These are phyloP conservation scores for Saccharomycopsis javanensis DNA, from an alignment of 805 yeast species.

Conservation along the genomic window DNA sequence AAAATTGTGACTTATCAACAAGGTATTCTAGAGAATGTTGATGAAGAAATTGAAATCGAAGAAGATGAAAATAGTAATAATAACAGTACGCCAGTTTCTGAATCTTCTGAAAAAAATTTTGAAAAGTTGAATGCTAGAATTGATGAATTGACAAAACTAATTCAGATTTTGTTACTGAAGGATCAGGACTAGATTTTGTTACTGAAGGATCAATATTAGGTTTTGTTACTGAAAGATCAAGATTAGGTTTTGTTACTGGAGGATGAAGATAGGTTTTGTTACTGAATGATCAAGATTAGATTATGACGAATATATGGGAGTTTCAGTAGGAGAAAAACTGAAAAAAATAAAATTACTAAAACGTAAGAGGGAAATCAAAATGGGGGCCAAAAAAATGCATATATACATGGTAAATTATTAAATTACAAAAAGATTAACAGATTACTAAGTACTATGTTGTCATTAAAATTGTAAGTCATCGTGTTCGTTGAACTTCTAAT, in stretches of 20 bases:
- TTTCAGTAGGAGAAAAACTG: too few species aligned
- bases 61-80: slow-evolving; percentile 3
- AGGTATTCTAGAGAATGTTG: neutral
- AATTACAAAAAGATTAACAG: too few species aligned
- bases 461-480: too few species aligned
- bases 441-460: too few species aligned
- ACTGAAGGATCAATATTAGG: neutral
- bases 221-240: neutral
- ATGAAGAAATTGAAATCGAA: neutral
- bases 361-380: too few species aligned
- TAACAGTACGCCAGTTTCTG: too few species aligned
- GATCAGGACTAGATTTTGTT: neutral
- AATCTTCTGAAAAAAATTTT: slow-evolving; percentile 8
- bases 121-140: slow-evolving; percentile 1
- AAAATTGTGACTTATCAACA: slow-evolving; percentile 10
- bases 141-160: slow-evolving; percentile 1
- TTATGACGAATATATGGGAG: too few species aligned
- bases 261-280: neutral
- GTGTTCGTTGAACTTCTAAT: too few species aligned
- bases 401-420: too few species aligned
- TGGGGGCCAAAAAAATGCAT: too few species aligned
- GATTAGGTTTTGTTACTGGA: neutral
- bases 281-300: too few species aligned
- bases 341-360: too few species aligned
- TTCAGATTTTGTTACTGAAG: slow-evolving; percentile 1